Base-by-base conservation (phyloP, 2,329 filamentous ascomycete species). In the Botrytis medusae region DNA sequence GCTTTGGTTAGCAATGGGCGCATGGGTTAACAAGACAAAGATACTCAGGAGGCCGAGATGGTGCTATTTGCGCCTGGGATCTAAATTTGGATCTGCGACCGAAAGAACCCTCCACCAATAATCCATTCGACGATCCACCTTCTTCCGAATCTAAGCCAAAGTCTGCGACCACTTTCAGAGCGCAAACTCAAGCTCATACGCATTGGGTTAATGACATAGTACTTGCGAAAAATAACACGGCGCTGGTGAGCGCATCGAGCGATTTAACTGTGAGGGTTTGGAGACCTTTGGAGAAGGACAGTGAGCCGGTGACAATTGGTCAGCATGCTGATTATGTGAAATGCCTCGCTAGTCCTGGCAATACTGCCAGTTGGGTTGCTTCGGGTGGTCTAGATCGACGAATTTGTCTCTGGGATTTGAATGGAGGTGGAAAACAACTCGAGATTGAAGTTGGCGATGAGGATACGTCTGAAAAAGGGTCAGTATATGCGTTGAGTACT, bases 271-370 rank as follows among this genome's bases (percentile, higher is more conserved):
- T 93, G 74, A 90, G 91, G 80, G 82, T 93, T 78, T 93, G 91
- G 96, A 89, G 95, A 72, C 95, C 95, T 10, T 85, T 90, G 75
- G 89, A 89, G 64, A 85, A 89, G 72, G 88, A 89, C 65, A 83
- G 84, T 37, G 86, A 91, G 68, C 91, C 93, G 8, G 87, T 89
- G 76, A 94, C 93, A 60, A 95, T 99, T 80, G 96, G 96, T 76
- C 90, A 95, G 79, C 96, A 99, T 83, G 92, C 91, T 79, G 96
- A 99, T 85, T 99, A 98, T 81, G 95, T 97, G 81, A 99, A 98
- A 84, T 95, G 94, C 77, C 88, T 99, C 54, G 93, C 95, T 29
- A 92, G 93, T 12, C 93, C 95, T 61, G 86, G 89, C 77, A 84
- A 86, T 60, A 86, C 89, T 59, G 88, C 90, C 72, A 90, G 91